Base-by-base conservation (phyloP, 331 rosid species). In the Malus hybrid region DNA sequence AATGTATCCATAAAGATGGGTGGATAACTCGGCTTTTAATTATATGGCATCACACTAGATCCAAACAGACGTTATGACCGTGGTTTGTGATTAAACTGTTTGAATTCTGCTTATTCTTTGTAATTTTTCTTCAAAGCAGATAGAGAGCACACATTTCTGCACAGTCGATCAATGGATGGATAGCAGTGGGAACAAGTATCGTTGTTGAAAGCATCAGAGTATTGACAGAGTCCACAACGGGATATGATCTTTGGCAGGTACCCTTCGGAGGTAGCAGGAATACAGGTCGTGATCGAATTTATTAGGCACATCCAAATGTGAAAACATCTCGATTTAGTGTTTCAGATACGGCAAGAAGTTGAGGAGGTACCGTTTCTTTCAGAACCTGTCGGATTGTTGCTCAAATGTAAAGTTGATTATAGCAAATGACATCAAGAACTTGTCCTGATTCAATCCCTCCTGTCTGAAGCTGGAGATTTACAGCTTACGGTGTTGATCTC, bases 141-240 rank as follows among this genome's bases (percentile, higher is more conserved):
- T 68, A 90, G 84, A 33, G 98, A 84, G 81, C 91, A 80, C 27
- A 88, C 80, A 5, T 82, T 65, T 59, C 65, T 72, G 75, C 85
- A 86, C 34, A 86, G 89, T 24, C 88, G 74, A 69, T 65, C 91
- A 54, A 50, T 82, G 79, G 90, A 82, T 11, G 84, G 88, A 72
- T 87, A 81, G 78, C 79, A 75, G 84, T 60, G 70, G 34, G 29
- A 67, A 42, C 65, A 39, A 56, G 60, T 33, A 36, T 10, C 14
- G 61, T 69, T 16, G 76, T 15, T 36, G 59, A 59, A 42, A 10
- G 48, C 48, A 42, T 42, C 14, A 10, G 13, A 10, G 48, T 42
- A 42, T 3, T 42, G 48, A 42, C 48, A 1, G 48, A 3, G 48
- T 42, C 13, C 48, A 42, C 14, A 10, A 42, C 14, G 1, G 48